These are phyloP conservation scores for Penicillium palitans DNA, from an alignment of 2,329 filamentous ascomycete genomes.

Conservation along the genomic window DNA sequence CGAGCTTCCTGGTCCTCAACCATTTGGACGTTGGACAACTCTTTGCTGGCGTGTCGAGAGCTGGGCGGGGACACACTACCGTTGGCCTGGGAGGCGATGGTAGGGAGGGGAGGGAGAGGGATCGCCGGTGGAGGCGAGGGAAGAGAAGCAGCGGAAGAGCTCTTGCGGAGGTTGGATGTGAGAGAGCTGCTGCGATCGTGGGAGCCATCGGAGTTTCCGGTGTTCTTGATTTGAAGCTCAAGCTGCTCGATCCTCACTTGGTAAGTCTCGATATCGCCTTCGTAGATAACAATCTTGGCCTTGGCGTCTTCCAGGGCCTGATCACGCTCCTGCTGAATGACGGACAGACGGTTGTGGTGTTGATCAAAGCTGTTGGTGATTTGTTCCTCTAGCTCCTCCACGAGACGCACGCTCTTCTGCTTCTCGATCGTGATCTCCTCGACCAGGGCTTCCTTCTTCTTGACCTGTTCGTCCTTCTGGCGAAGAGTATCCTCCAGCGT, in stretches of 20 bases:
- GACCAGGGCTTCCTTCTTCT: conserved; percentile 48
- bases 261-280: conserved; percentile 65
- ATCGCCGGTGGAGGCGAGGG: conserved; percentile 94
- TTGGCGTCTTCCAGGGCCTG: conserved; percentile 77
- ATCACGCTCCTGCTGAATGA: conserved; percentile 72
- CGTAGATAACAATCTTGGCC: conserved; percentile 60
- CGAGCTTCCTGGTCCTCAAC: conserved; percentile 95
- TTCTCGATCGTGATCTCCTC: conserved; percentile 64
- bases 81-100: conserved; percentile 52
- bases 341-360: conserved; percentile 86
- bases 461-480: conserved; percentile 46
- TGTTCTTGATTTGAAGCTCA: conserved; percentile 56
- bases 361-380: conserved; percentile 94
- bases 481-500: conserved; percentile 48
- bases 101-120: conserved; percentile 87
- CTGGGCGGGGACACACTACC: conserved; percentile 59
- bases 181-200: conserved; percentile 60
- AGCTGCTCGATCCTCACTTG: conserved; percentile 62
- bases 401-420: conserved; percentile 85
- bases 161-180: conserved; percentile 77
- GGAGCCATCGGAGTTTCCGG: conserved; percentile 35
- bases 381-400: conserved; percentile 96
- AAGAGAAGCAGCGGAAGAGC: conserved; percentile 74
- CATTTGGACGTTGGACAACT: conserved; percentile 73
- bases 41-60: conserved; percentile 77